Evolutionary conservation across 2,329 filamentous ascomycete species (phyloP).

Genomic region (Aureobasidium sp.): DNA sequence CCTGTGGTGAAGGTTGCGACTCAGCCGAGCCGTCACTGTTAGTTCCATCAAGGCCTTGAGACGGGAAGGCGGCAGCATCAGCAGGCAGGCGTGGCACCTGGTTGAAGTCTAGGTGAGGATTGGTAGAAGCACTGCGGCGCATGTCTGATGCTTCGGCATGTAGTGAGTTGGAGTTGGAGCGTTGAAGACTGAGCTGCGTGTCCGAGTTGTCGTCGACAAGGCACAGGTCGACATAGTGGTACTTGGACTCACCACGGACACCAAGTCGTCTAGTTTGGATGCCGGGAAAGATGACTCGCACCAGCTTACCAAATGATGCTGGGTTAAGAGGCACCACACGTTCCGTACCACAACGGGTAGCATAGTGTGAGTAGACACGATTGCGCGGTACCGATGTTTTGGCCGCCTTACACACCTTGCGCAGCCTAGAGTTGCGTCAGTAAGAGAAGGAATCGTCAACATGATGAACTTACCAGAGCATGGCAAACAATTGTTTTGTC

Average conservation of each 20-base stretch:
- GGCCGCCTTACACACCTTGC: slow-evolving; percentile 62
- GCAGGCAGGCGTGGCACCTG: slow-evolving; percentile 40
- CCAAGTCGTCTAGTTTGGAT: slow-evolving; percentile 88
- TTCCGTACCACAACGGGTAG: slow-evolving; percentile 83
- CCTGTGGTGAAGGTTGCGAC: slow-evolving; percentile 21
- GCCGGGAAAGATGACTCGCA: slow-evolving; percentile 90
- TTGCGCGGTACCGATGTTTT: slow-evolving; percentile 86
- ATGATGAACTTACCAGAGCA: slow-evolving; percentile 64
- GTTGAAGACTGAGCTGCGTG: slow-evolving; percentile 19
- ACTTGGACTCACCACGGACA: slow-evolving; percentile 94
- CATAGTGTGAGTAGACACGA: slow-evolving; percentile 92
- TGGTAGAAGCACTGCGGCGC: slow-evolving; percentile 26
- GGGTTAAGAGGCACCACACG: slow-evolving; percentile 93
- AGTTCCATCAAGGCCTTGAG: slow-evolving; percentile 21
- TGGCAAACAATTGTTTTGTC: slow-evolving; percentile 78
- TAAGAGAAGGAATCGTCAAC: background rate
- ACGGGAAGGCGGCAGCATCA: slow-evolving; percentile 43
- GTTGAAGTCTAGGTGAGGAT: slow-evolving; percentile 30
- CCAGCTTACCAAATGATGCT: slow-evolving; percentile 94
- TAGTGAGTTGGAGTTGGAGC: slow-evolving; percentile 18
- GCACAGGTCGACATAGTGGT: slow-evolving; percentile 68
- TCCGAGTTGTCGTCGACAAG: slow-evolving; percentile 39
- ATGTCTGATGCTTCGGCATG: slow-evolving; percentile 16
- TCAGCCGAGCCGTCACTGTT: slow-evolving; percentile 22
- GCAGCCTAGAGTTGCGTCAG: slow-evolving; percentile 51